Base-by-base conservation (phyloP, 768 basidiomycete species). In the Glaciozyma martinii region DNA sequence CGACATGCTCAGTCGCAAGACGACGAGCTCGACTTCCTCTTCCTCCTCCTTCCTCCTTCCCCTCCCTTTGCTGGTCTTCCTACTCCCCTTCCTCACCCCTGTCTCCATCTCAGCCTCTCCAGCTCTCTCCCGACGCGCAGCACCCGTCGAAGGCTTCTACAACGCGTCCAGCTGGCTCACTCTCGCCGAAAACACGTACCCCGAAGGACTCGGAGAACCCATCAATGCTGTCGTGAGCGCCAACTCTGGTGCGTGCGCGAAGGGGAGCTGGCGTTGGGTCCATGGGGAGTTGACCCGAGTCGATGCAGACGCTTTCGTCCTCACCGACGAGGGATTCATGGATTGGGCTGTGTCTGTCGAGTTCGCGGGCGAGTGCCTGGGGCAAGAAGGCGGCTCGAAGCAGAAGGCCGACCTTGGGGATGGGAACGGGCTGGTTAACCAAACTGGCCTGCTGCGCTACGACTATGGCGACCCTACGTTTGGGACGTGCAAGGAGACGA, bases 401-500 rank as follows among this genome's bases (percentile, higher is more conserved):
- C 92, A 95, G 73, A 77, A 72, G 5, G 90, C 86, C 0, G 80
- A 92, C 72, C 80, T 95, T 0, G 92, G 92, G 5, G 92, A 95
- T 72, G 90, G 90, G 0, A 76, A 85, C 62, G 89, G 87, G 3
- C 80, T 78, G 90, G 88, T 80, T 65, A 89, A 90, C 75, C 85
- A 95, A 75, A 86, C 87, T 0, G 84, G 84, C 12, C 87, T 86
- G n/a, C 84, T 93, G 30, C 82, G 92, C 43, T 91, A 84, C 82
- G 82, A 91, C 74, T 97, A 89, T 75, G 84, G 84, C 12, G 84
- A 94, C 71, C 82, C 85, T 1, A 78, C 84, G 59, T 76, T 92
- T n/a, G 92, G 92, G 0, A 83, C 90, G 1, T 94, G 92, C 76
- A 78, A 82, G 70, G 91, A 95, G 76, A 88, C 89, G 3, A 81